phyloP scores from a whole-genome alignment of 2,329 filamentous ascomycete species.

The Chalaropsis ovoidea region DNA sequence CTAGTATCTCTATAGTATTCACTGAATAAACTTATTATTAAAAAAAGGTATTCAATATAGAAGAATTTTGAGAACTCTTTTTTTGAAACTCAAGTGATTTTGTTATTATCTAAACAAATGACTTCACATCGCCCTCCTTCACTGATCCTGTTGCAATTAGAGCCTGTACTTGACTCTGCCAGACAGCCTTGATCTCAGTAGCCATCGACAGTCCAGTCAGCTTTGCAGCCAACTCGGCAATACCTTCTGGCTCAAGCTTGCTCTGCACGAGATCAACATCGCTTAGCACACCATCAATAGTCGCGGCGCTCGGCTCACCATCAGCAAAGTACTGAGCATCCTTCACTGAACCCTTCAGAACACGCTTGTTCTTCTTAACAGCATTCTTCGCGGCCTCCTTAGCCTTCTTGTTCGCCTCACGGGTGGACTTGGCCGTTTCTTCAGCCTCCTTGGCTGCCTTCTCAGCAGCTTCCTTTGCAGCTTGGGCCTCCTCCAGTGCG shows the following conservation, averaged over 20 bases:
- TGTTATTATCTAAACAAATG: constrained; percentile 36
- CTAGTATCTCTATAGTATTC: no score
- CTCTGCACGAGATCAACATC: constrained; percentile 80
- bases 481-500: constrained; percentile 71
- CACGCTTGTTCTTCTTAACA: constrained; percentile 99
- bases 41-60: no score
- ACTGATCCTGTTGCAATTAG: constrained; percentile 75
- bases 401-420: constrained; percentile 81
- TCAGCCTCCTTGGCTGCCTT: constrained; percentile 73
- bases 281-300: constrained; percentile 71
- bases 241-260: constrained; percentile 85
- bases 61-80: no score
- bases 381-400: constrained; percentile 99
- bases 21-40: no score
- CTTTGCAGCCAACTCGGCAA: constrained; percentile 71
- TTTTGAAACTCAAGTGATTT: not conserved
- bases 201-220: constrained; percentile 69
- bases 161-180: constrained; percentile 65
- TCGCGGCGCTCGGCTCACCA: constrained; percentile 59
- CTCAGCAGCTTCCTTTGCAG: constrained; percentile 75
- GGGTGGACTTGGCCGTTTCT: constrained; percentile 71
- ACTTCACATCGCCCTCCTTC: constrained; percentile 72
- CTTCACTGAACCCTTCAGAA: constrained; percentile 87
- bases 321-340: constrained; percentile 91
- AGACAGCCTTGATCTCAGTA: constrained; percentile 76